A percentile compares a stretch with the other conserved stretches of the same genome.
phyloP scores from a whole-genome alignment of 148 eudicot species.

The Diospyros kaki region DNA sequence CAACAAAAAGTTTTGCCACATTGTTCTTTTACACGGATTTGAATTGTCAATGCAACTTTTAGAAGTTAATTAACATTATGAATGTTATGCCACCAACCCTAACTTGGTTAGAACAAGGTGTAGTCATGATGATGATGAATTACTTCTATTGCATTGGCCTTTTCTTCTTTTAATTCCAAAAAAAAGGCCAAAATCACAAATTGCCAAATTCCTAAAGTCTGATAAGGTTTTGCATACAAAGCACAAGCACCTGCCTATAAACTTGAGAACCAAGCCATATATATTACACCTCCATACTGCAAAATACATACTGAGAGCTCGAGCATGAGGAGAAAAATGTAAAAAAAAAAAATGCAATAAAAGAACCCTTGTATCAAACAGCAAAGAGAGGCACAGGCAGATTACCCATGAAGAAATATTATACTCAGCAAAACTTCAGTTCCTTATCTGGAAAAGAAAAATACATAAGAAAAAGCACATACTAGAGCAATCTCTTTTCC shows the following conservation, averaged over 20 bases:
- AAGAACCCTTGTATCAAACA: conserved; percentile 4
- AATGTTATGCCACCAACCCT: too few relatives aligned
- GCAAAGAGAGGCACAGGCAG: neutral
- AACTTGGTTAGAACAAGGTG: too few relatives aligned
- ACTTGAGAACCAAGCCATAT: neutral
- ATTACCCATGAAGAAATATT: neutral
- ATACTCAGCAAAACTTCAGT: neutral
- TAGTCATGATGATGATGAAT: too few relatives aligned
- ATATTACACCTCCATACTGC: conserved; percentile 2
- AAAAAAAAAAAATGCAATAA: neutral
- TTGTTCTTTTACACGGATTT: too few relatives aligned
- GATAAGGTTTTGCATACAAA: neutral
- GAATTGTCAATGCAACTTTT: too few relatives aligned
- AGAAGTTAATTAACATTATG: too few relatives aligned
- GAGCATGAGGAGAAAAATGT: neutral
- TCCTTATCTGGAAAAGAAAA: neutral
- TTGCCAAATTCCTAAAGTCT: neutral
- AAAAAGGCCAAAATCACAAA: neutral
- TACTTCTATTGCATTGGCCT: too few relatives aligned
- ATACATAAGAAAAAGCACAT: conserved; percentile 19
- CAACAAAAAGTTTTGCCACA: too few relatives aligned
- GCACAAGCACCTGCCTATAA: neutral
- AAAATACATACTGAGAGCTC: neutral
- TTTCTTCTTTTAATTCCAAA: neutral
- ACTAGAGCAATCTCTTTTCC: conserved; percentile 62